Base-by-base conservation (phyloP, 176 grass and related monocot species). In the Thinopyrum elongatum region DNA sequence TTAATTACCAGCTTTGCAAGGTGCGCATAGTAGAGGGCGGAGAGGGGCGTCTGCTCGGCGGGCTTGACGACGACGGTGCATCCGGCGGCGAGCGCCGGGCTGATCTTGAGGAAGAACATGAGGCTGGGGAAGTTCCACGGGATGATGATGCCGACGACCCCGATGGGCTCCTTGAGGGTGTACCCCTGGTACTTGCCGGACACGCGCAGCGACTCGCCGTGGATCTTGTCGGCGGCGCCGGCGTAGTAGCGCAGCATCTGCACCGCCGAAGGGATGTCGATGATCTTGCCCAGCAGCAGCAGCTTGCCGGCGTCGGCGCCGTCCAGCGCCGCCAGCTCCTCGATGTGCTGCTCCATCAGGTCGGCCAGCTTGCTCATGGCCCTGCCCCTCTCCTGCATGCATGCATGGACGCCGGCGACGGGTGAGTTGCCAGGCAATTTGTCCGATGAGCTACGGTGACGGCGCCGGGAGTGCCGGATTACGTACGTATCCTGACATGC, bases 1-100 rank as follows among this genome's bases (percentile, higher is more conserved):
- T 51, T 17, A 7, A 1, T 31, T 51, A 92, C 93, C 64, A 83
- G 74, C 79, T 92, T 98, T 10, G 95, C 89, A 26, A 98, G 86
- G 82, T 95, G 85, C 60, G 95, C 95, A 23, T 83, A 91, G 85
- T 34, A 93, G 33, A 98, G 82, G 0, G 95, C 95, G 0, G 93
- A 95, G 63, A 93, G 93, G 28, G 93, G 95, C 27, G 90, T 98
- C 70, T 98, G 95, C 85, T 98, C 95, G 10, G 95, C 95, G 7
- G 95, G 95, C 89, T 98, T 98, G 87, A 98, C 87, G 49, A 98
- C 80, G 42, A 95, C 49, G 59, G 95, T 92, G 90, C 95, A 98
- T 1, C 95, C 95, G 3, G 95, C 93, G 64, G 95, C 95, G 64
- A 98, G 72, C 2, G 93, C 95, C 0, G 95, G 95, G 82, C 83